Base-by-base conservation (phyloP, 2,329 filamentous ascomycete species). In the Monilinia vaccinii-corymbosi region DNA sequence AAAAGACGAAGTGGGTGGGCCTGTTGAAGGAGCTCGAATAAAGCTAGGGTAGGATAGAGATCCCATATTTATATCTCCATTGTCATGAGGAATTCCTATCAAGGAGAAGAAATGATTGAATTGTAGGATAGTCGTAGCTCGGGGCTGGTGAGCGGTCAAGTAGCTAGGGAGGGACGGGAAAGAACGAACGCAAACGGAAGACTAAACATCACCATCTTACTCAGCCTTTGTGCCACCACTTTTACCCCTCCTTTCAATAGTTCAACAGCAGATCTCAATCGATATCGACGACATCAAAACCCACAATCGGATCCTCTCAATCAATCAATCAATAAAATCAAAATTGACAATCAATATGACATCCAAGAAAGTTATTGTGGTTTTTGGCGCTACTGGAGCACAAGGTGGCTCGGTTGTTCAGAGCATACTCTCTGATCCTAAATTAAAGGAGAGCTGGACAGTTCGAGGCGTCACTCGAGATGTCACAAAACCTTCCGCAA, bases 351-450 rank as follows among this genome's bases (percentile, higher is more conserved):
- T 21, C 25, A 50, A 36, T 63, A 71, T 71, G 68, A 60, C 70
- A 48, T 34, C 63, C 38, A 71, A 72, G 62, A 75, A 77, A 60
- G 65, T 79, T 55, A 67, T 79, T 45, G 74, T 74, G 25, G 74
- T 81, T 6, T 71, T 79, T 51, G 78, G 78, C 16, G 77, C 76
- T 28, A 80, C 78, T 10, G 79, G 76, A 44, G 77, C 75, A 60
- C 78, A 82, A 62, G 79, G 79, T 60, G 77, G 78, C n/a, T 78
- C 77, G 4, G 78, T 82, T n/a, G 76, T 76, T 40, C 76, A 75
- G 31, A 72, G 74, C 9, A 79, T 81, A 64, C 76, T 81, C 62
- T 72, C 72, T 57, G 76, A 81, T 71, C 67, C 78, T 3, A 68
- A 66, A n/a, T 72, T 76, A 32, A 65, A 64, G 50, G 70, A 75